Percentiles rank a stretch among this genome's conserved stretches.
Evolutionary conservation across 2,329 filamentous ascomycete species (phyloP).

Genomic region (Aspergillus caelatus): DNA sequence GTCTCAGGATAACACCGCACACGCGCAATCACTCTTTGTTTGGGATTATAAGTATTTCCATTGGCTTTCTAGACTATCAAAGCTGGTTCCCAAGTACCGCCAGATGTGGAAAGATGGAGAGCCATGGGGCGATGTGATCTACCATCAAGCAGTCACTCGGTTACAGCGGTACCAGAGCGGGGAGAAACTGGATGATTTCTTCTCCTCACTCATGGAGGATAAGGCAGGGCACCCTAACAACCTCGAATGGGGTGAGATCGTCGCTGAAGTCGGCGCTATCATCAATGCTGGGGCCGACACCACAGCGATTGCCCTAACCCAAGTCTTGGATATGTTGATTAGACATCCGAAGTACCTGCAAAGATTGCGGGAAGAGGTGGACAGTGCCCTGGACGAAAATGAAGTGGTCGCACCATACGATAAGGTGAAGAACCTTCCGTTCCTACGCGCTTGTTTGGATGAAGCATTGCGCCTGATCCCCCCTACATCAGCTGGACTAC

Average conservation of each 20-base stretch:
- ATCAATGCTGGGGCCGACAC: conserved; percentile 54
- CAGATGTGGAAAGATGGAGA: conserved; percentile 39
- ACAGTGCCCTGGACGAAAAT: conserved; percentile 42
- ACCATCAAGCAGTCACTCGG: conserved; percentile 43
- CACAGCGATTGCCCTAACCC: conserved; percentile 55
- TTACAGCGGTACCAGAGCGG: conserved; percentile 38
- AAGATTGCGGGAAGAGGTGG: conserved; percentile 48
- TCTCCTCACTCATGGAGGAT: conserved; percentile 55
- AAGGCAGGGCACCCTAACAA: conserved; percentile 45
- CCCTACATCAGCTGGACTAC: conserved; percentile 42
- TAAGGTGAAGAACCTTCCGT: conserved; percentile 52
- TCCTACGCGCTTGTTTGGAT: conserved; percentile 54
- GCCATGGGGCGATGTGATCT: conserved; percentile 52
- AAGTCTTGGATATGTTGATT: conserved; percentile 55
- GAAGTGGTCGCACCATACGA: conserved; percentile 51
- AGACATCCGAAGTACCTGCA: conserved; percentile 45
- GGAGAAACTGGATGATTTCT: conserved; percentile 61
- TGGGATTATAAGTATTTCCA: conserved; percentile 56
- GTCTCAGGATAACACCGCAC: conserved; percentile 51
- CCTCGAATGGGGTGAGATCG: conserved; percentile 59
- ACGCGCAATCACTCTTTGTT: conserved; percentile 50
- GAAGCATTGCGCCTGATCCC: conserved; percentile 48
- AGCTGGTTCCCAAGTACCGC: conserved; percentile 43
- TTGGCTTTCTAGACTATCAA: conserved; percentile 47
- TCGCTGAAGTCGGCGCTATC: conserved; percentile 50